Evolutionary conservation across 805 yeast species (phyloP), one percentile per base, ranked within the genome.

Genomic region (Hermanozyma aechmeae): DNA sequence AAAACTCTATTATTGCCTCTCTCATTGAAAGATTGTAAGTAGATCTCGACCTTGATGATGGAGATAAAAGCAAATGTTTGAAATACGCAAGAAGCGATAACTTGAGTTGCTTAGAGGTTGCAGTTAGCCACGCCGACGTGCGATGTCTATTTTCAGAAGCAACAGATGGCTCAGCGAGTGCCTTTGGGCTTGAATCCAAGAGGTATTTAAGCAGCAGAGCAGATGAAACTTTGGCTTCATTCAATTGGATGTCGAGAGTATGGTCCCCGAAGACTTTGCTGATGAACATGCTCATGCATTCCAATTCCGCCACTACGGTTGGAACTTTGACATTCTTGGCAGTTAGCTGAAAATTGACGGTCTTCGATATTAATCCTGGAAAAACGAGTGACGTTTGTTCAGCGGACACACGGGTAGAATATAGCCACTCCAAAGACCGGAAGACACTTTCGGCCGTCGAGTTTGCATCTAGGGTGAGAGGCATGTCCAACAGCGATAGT

Each of bases 321-420:
- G 42, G 33, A 13, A 35, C 49, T 30, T 56, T 52, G 14, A 60
- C 23, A 22, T 35, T 45, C 16, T 40, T 43, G 1, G 51, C 32
- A 4, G 26, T 16, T 0, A 51, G 29, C 13, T 37, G 42, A 33
- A 54, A 59, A 13, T 50, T 49, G 4, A 58, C 46, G 12, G 58
- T 31, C 25, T 50, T 41, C 4, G 67, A 61, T 2, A 52, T 40
- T 4, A 55, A 38, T 1, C 69, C 69, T 1, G 69, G 69, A n/a
- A 62, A 42, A 2, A 61, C 58, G 24, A 49, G 49, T 8, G 66
- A 47, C 5, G 58, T 28, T 21, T 54, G 56, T n/a, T 55, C 56
- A 4, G 61, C 19, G 5, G 51, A 25, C 3, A 58, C 46, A 7
- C 40, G 28, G 4, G 38, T 36, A 2, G 37, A 9, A 25, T 42